Evolutionary conservation across 2,329 filamentous ascomycete species (phyloP).

Genomic region (Colletotrichum sp.): DNA sequence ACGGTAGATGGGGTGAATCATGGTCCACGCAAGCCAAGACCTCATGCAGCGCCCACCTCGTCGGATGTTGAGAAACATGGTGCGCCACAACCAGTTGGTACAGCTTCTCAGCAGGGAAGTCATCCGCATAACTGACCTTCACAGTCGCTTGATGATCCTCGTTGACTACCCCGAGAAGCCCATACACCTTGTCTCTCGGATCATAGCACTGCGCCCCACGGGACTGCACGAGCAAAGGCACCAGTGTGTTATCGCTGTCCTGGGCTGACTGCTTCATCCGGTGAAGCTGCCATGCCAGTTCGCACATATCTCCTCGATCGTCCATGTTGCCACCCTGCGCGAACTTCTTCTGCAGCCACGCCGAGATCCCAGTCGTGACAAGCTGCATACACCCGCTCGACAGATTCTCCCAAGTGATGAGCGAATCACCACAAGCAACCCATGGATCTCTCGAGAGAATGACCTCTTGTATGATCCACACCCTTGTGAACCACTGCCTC

Average conservation of each 20-base stretch:
- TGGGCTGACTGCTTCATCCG: background rate
- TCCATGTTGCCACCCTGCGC: background rate
- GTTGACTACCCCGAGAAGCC: background rate
- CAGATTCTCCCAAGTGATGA: background rate
- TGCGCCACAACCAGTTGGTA: background rate
- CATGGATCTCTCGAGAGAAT: background rate
- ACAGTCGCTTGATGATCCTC: background rate
- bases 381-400: background rate
- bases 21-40: background rate
- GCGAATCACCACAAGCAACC: background rate
- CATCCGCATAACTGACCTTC: background rate
- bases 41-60: background rate
- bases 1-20: background rate
- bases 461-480: constrained; percentile 8
- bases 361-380: background rate
- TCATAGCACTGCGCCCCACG: background rate
- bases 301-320: background rate
- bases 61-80: background rate
- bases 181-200: constrained; percentile 5
- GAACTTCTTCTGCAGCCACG: background rate
- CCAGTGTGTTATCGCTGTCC: background rate
- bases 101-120: background rate
- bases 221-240: background rate
- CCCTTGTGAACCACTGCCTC: constrained; percentile 1
- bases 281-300: background rate